Evolutionary conservation across 768 basidiomycete genomes (phyloP).

Genomic region (Coprinellus micaceus): DNA sequence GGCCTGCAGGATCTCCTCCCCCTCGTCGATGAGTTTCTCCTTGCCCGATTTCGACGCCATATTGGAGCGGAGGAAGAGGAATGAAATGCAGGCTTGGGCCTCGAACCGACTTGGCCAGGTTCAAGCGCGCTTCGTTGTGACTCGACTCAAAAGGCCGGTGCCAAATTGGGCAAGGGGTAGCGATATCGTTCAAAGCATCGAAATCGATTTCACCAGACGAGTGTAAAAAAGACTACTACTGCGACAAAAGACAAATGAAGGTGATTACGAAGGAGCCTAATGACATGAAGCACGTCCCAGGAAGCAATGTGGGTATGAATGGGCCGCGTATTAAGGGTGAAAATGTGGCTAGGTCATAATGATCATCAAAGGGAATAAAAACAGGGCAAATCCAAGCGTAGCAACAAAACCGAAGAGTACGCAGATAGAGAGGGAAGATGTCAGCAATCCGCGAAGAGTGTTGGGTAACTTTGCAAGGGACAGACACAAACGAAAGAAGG

Average conservation of each 20-base stretch:
- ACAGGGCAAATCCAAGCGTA: slow-evolving; percentile 61
- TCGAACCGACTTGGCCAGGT: slow-evolving; percentile 25
- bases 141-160: no score
- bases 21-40: slow-evolving; percentile 62
- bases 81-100: slow-evolving; percentile 4
- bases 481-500: slow-evolving; percentile 29
- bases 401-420: slow-evolving; percentile 34
- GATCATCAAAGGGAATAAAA: slow-evolving; percentile 51
- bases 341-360: slow-evolving; percentile 60
- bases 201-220: background rate
- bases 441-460: slow-evolving; percentile 34
- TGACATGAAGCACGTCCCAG: slow-evolving; percentile 56
- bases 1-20: slow-evolving; percentile 88
- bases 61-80: slow-evolving; percentile 12
- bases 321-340: slow-evolving; percentile 69
- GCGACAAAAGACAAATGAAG: slow-evolving; percentile 30
- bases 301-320: slow-evolving; percentile 60
- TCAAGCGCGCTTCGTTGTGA: background rate
- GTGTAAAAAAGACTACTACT: background rate
- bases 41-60: slow-evolving; percentile 73
- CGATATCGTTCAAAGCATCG: no score
- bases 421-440: slow-evolving; percentile 25
- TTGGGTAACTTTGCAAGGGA: slow-evolving; percentile 34
- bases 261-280: slow-evolving; percentile 59
- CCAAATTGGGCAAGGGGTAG: no score